phyloP scores from a whole-genome alignment of 2,329 filamentous ascomycete species.

The Botrytis aclada region DNA sequence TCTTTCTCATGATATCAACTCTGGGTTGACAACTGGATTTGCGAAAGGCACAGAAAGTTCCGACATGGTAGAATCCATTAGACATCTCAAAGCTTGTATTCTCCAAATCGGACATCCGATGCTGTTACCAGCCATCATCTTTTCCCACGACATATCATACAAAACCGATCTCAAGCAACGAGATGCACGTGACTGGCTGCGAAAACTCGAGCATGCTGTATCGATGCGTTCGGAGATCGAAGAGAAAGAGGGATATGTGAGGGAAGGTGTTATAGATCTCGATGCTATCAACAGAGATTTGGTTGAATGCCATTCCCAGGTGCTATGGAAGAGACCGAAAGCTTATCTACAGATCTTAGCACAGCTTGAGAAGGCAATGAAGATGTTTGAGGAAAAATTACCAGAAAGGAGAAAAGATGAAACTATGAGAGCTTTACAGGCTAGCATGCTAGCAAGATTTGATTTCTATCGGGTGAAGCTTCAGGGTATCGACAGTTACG shows the following conservation, averaged over 20 bases:
- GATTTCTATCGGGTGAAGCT: conserved; percentile 61
- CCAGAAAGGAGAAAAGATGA: conserved; percentile 20
- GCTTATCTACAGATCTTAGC: conserved; percentile 54
- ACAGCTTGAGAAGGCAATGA: conserved; percentile 50
- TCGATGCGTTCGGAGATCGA: conserved; percentile 46
- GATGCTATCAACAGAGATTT: conserved; percentile 60
- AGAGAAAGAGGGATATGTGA: conserved; percentile 51
- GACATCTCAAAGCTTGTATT: conserved; percentile 50
- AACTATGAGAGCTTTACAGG: conserved; percentile 46
- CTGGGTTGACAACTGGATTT: conserved; percentile 56
- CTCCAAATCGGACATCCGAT: conserved; percentile 55
- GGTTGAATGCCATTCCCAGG: conserved; percentile 61
- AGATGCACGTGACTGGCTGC: conserved; percentile 60
- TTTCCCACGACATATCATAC: conserved; percentile 55
- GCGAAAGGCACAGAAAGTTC: conserved; percentile 59
- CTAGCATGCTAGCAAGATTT: conserved; percentile 51
- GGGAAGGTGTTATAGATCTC: conserved; percentile 52
- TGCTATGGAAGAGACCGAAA: conserved; percentile 61
- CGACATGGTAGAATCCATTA: conserved; percentile 49
- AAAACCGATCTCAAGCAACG: conserved; percentile 60
- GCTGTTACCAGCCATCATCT: conserved; percentile 56
- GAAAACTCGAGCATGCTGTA: conserved; percentile 58
- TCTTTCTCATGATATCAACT: conserved; percentile 55
- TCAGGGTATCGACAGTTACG: conserved; percentile 60
- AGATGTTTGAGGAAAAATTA: conserved; percentile 24